Base-by-base conservation (phyloP, 2,329 filamentous ascomycete species). In the Rutstroemia sp. region DNA sequence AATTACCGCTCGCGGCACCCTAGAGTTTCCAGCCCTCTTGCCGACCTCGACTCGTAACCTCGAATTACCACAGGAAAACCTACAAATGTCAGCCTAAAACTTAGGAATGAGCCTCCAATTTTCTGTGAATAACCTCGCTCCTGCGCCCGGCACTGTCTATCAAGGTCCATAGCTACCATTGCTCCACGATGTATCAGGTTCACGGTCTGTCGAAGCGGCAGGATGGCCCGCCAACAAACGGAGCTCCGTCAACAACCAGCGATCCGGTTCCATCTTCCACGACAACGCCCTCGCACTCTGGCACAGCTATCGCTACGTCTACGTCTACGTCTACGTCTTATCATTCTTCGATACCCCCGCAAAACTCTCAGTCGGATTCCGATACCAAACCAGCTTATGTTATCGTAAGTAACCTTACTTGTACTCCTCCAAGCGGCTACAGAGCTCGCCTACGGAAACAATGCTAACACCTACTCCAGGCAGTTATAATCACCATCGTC, bases 401-500 rank as follows among this genome's bases (percentile, higher is more conserved):
- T 44, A 55, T 55, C 50, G 53, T 55, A 55, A 16, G 53, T 55
- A n/a, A n/a, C n/a, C n/a, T n/a, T n/a, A 6, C 47, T 27, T 17
- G 23, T 36, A 16, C 47, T 30, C 5, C 9, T 51, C 19, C 21
- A 25, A 1, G 19, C 36, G 27, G 27, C 27, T 51, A n/a, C 25
- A 9, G 23, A 17, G 17, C 7, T 19, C 5, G 8, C 40, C 39
- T 44, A 12, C 19, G 38, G 2, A 10, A 23, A 34, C 36, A 38
- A 51, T 36, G 50, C 40, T 8, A 27, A 19, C 2, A 44, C 27
- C 39, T 51, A 7, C 21, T 27, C 12, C 25, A 63, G 61, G 57
- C 56, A 39, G 50, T 62, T 16, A 47, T 57, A 36, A 5, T 47
- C 21, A 54, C 51, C 9, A n/a, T 67, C 17, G 45, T 58, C 12